phyloP scores from a whole-genome alignment of 1,284 basidiomycete species.

The Phaffia rhodozyma region DNA sequence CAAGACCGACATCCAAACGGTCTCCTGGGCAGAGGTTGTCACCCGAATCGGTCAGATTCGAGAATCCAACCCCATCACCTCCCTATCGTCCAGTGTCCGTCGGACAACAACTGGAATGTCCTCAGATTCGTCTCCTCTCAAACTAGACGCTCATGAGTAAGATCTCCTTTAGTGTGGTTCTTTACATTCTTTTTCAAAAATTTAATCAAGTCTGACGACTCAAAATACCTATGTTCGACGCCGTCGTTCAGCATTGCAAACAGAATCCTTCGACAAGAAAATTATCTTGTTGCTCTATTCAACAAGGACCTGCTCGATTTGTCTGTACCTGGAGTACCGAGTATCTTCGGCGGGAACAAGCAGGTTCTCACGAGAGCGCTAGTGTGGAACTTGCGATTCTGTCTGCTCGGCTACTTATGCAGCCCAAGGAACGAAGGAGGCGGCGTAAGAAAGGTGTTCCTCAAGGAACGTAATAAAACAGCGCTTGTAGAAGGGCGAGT shows the following conservation, averaged over 20 bases:
- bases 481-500: constrained; percentile 72
- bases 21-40: constrained; percentile 92
- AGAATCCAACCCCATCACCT: constrained; percentile 80
- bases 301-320: constrained; percentile 92
- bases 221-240: background rate
- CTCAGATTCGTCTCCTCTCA: constrained; percentile 43
- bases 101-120: constrained; percentile 29
- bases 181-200: too few relatives aligned
- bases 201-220: background rate
- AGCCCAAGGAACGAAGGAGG: constrained; percentile 42
- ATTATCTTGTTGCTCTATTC: constrained; percentile 94
- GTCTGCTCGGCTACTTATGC: constrained; percentile 86
- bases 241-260: constrained; percentile 52
- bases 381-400: constrained; percentile 94
- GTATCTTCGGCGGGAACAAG: constrained; percentile 42
- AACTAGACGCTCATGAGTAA: constrained; percentile 85
- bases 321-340: constrained; percentile 57
- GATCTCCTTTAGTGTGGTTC: background rate
- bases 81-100: constrained; percentile 44
- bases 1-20: constrained; percentile 94
- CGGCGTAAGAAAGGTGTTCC: constrained; percentile 74
- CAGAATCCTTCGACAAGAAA: constrained; percentile 93
- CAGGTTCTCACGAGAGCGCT: constrained; percentile 72
- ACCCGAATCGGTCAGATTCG: constrained; percentile 73
- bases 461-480: constrained; percentile 66